A percentile compares a stretch with the other conserved stretches of the same genome.
Conservation (phyloP, 768 basidiomycete genomes). For the Daedaleopsis nitida region DNA sequence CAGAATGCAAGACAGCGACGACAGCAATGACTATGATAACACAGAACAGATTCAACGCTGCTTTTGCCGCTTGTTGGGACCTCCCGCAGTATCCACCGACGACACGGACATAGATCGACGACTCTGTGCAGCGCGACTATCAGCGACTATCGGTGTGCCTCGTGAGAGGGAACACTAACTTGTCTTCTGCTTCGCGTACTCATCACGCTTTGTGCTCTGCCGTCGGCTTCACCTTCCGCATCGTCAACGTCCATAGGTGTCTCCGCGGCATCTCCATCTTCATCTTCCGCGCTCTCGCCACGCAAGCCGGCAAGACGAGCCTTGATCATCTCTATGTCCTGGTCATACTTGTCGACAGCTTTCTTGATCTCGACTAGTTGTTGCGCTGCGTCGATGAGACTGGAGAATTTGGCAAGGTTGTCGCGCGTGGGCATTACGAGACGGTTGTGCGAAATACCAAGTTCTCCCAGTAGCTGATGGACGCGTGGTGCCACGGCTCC, state of each 20-base stretch:
- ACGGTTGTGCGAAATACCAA: constrained; percentile 69
- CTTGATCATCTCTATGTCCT: constrained; percentile 76
- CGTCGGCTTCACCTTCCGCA: constrained; percentile 43
- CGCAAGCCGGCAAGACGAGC: constrained; percentile 44
- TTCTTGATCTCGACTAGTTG: constrained; percentile 89
- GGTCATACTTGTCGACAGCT: constrained; percentile 80
- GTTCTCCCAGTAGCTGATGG: constrained; percentile 71
- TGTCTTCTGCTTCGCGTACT: constrained; percentile 57
- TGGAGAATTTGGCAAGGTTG: constrained; percentile 74
- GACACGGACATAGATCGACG: constrained; percentile 75
- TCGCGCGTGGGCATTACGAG: constrained; percentile 94
- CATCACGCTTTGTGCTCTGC: constrained; percentile 65
- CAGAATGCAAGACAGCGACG: neutral
- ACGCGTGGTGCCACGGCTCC: constrained; percentile 74
- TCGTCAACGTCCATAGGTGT: constrained; percentile 55
- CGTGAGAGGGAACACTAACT: constrained; percentile 39
- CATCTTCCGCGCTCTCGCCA: constrained; percentile 38
- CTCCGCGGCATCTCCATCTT: constrained; percentile 40
- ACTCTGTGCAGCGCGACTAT: constrained; percentile 35
- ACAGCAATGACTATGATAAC: neutral
- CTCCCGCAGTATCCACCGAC: constrained; percentile 66
- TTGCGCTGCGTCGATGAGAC: constrained; percentile 68
- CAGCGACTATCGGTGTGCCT: neutral
- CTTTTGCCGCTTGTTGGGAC: constrained; percentile 20
- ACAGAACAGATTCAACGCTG: neutral